Evolutionary conservation across 495 filamentous ascomycete species (phyloP), one percentile per base, ranked within the genome.

Genomic region (Astrocystis sublimbata): DNA sequence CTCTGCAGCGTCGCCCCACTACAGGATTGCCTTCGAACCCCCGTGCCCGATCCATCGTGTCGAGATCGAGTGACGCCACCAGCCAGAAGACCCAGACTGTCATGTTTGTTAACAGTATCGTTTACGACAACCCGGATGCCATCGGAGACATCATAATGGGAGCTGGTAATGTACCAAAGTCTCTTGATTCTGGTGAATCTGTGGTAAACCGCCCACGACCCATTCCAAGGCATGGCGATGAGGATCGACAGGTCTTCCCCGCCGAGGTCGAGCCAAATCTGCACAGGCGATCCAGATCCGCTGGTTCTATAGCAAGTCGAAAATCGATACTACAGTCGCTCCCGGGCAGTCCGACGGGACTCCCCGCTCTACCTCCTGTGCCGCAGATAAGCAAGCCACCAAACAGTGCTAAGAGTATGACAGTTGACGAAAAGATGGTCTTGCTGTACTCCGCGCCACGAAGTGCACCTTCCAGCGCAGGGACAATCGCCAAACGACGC

Each of bases 121-220:
- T 81, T 17, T 82, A 81, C 53, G 70, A 82, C 45, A 71, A 82
- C 58, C 81, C 80, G 0, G 66, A 62, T n/a, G 61, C 65, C 7
- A 80, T 82, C 10, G 72, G 75, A 26, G 71, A 70, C 19, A 81
- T 83, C 62, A 74, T 83, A 41, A 73, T 76, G 40, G 74, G 65
- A 10, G 77, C 67, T 24, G 53, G 65, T 17, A 77, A 74, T 49
- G 58, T 68, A 12, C 63, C 64, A 7, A 67, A 61, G 10, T 61
- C 61, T 36, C 64, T 63, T 23, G 68, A 67, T 8, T 75, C 67
- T 7, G 62, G 55, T 38, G 59, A 68, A 50, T 74, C 76, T n/a
- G 73, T 84, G 26, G 71, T 85, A 6, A 75, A 84, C 54, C 70
- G 82, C 15, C 82, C 82, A 21, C 75, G 82, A n/a, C 82, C 82